Evolutionary conservation across 805 yeast genomes (phyloP), one percentile per base, ranked within the genome.

Genomic region (Yamadazyma olivae): DNA sequence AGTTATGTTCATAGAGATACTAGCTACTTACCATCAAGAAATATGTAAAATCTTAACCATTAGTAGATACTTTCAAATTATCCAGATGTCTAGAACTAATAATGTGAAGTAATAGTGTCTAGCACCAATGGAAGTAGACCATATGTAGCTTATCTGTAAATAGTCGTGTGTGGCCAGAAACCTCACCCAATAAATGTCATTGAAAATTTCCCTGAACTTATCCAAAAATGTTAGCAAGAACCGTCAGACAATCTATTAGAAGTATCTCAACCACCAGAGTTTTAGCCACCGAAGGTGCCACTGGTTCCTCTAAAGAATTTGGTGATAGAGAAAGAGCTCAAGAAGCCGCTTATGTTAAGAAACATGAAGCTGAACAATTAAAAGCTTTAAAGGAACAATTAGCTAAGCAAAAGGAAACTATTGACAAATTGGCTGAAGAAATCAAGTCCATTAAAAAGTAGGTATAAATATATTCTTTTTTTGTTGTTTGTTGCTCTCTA

Each of bases 251-350:
- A 31, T 49, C 62, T 27, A 41, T 52, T 42, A 60, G 68, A 57
- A 41, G 56, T 29, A 50, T 63, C 44, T 56, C 64, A 21, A 49
- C 53, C 27, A 27, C 61, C 35, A 56, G 61, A 51, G 45, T 43
- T 24, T 57, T 56, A 25, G 20, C 12, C 6, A n/a, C 26, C 19
- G 39, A 36, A 30, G 57, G 59, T 36, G 48, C 58, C 33, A 38
- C 41, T 30, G 41, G 42, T 34, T 44, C 46, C 26, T 35, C 40
- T 23, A 48, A 51, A 13, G 67, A 65, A 7, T 56, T 62, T 51
- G 50, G 75, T 75, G 87, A 89, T 61, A 89, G 95, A 62, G 99
- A 93, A 74, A 83, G 77, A 67, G 96, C 96, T 45, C 81, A 81
- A 58, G 99, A 91, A 71, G 88, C 83, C 59, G 73, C 70, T 53